Evolutionary conservation across 805 yeast genomes (phyloP).

Genomic region (Hyphopichia homilentoma): DNA sequence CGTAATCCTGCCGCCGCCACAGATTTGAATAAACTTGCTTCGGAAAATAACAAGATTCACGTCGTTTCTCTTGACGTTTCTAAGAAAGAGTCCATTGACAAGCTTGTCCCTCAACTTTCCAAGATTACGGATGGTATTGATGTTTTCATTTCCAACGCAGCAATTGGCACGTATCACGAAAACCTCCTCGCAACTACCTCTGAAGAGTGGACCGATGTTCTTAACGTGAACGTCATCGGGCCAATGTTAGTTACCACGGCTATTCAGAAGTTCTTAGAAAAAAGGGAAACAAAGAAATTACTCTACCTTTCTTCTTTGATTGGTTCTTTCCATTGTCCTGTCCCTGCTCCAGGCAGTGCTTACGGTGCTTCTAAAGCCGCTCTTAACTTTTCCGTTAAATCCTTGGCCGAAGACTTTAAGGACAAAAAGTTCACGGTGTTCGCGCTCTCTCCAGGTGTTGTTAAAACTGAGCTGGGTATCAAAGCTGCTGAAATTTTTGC

Average conservation of each 20-base stretch:
- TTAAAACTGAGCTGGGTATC: slow-evolving; percentile 30
- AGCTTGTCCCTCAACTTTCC: slow-evolving; percentile 9
- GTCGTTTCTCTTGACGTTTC: slow-evolving; percentile 10
- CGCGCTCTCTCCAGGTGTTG: slow-evolving; percentile 37
- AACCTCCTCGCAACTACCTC: slow-evolving; percentile 13
- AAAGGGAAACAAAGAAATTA: slow-evolving; percentile 19
- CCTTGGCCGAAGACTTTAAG: slow-evolving; percentile 19
- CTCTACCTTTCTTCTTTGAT: slow-evolving; percentile 23
- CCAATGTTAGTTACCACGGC: slow-evolving; percentile 25
- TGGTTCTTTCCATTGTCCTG: slow-evolving; percentile 20
- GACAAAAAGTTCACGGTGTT: slow-evolving; percentile 22
- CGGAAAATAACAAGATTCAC: slow-evolving; percentile 9
- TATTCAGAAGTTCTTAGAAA: slow-evolving; percentile 21
- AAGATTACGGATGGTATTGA: slow-evolving; percentile 17
- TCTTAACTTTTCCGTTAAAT: slow-evolving; percentile 23
- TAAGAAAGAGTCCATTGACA: slow-evolving; percentile 16
- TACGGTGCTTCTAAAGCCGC: slow-evolving; percentile 39
- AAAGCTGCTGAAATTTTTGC: slow-evolving; percentile 3
- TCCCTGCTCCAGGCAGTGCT: slow-evolving; percentile 15
- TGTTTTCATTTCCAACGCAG: slow-evolving; percentile 29
- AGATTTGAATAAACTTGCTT: slow-evolving; percentile 7
- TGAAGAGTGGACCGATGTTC: slow-evolving; percentile 13
- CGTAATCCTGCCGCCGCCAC: slow-evolving; percentile 25
- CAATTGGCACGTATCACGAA: slow-evolving; percentile 11
- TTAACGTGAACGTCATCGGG: slow-evolving; percentile 23